phyloP scores from a whole-genome alignment of 2,329 filamentous ascomycete species.

The Grosmannia clavigera region DNA sequence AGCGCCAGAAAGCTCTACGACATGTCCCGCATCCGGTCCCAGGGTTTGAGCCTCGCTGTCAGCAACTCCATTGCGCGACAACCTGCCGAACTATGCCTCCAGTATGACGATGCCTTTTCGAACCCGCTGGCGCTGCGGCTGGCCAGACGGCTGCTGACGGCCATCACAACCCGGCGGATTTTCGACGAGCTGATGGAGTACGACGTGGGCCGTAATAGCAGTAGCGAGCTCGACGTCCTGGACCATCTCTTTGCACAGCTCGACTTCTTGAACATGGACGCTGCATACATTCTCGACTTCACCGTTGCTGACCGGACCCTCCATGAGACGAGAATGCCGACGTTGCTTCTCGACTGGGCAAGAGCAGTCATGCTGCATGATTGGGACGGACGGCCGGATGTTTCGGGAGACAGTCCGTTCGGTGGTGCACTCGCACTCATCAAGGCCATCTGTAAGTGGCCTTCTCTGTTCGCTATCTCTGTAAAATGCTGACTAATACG shows the following conservation, averaged over 20 bases:
- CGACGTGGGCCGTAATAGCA: conserved; percentile 3
- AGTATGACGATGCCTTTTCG: conserved; percentile 51
- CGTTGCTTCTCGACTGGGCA: conserved; percentile 56
- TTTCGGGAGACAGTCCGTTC: conserved; percentile 58
- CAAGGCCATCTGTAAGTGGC: conserved; percentile 51
- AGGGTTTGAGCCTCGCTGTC: conserved; percentile 36
- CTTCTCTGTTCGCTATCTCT: not conserved
- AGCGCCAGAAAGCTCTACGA: conserved; percentile 39
- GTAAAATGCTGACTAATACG: not conserved
- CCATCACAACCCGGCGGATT: conserved; percentile 38
- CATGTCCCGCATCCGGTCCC: conserved; percentile 47
- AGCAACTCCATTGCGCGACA: conserved; percentile 33
- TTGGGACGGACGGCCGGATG: conserved; percentile 65
- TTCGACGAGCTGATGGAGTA: conserved; percentile 30
- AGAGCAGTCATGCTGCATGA: conserved; percentile 62
- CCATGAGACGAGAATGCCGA: conserved; percentile 45
- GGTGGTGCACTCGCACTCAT: conserved; percentile 69
- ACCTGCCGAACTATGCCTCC: conserved; percentile 37
- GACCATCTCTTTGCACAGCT: conserved; percentile 39
- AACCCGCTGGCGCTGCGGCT: conserved; percentile 47
- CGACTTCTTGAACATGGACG: conserved; percentile 35
- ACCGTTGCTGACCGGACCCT: conserved; percentile 36
- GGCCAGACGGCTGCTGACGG: conserved; percentile 45
- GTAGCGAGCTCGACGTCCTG: conserved; percentile 28
- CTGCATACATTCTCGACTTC: conserved; percentile 34